Evolutionary conservation across 2,329 filamentous ascomycete species (phyloP).

Genomic region (Arthrobotrys megalospora): DNA sequence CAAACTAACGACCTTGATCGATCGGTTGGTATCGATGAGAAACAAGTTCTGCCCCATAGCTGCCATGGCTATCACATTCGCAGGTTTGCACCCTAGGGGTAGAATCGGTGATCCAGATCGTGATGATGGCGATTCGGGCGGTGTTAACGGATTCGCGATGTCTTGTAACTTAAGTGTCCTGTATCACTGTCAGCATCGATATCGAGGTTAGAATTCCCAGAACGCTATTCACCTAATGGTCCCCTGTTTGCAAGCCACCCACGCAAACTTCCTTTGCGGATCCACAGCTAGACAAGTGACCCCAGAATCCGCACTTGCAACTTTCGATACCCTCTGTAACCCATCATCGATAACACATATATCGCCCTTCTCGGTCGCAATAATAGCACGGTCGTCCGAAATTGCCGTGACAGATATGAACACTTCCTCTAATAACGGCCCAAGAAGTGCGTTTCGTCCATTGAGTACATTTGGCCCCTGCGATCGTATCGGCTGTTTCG

Average conservation of each 20-base stretch:
- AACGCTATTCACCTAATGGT: constrained; percentile 66
- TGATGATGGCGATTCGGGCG: constrained; percentile 64
- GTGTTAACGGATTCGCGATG: constrained; percentile 64
- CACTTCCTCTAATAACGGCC: constrained; percentile 83
- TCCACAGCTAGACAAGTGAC: constrained; percentile 68
- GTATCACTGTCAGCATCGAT: background rate
- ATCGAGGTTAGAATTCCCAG: background rate
- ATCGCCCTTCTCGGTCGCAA: constrained; percentile 89
- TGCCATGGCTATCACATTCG: constrained; percentile 75
- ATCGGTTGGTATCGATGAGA: constrained; percentile 81
- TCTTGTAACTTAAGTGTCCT: constrained; percentile 64
- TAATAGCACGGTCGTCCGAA: constrained; percentile 80
- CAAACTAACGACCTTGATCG: constrained; percentile 75
- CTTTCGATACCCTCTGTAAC: constrained; percentile 72
- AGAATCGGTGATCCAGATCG: constrained; percentile 64
- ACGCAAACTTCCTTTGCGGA: constrained; percentile 65
- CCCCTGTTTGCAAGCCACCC: constrained; percentile 67
- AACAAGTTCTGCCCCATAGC: constrained; percentile 78
- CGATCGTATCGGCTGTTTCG: constrained; percentile 66
- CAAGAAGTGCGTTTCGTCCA: constrained; percentile 89
- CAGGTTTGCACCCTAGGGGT: constrained; percentile 63
- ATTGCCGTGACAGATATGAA: constrained; percentile 84
- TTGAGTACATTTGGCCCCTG: constrained; percentile 78
- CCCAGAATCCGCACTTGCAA: constrained; percentile 68
- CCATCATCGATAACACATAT: constrained; percentile 89